A percentile compares a stretch with the other conserved stretches of the same genome.
phyloP scores from a whole-genome alignment of 805 yeast genomes.

The Priceomyces haplophilus region DNA sequence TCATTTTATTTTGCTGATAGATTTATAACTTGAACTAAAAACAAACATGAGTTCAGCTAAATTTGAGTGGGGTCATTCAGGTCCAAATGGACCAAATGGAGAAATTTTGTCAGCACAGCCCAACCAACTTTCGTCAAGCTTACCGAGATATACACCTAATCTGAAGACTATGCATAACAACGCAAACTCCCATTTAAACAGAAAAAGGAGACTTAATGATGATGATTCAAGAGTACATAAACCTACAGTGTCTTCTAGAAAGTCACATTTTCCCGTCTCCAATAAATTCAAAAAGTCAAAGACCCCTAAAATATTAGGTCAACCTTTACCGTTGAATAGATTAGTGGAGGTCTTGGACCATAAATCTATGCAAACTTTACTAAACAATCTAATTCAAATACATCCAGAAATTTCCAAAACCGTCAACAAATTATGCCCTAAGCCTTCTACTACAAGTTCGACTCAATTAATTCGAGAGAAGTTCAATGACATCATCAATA shows the following conservation, averaged over 20 bases:
- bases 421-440: slow-evolving; percentile 52
- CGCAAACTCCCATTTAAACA: slow-evolving; percentile 1
- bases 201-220: slow-evolving; percentile 17
- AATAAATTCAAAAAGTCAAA: slow-evolving; percentile 28
- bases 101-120: not conserved
- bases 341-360: slow-evolving; percentile 67
- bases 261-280: slow-evolving; percentile 1
- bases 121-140: slow-evolving; percentile 2
- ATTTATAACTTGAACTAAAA: not conserved
- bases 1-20: not conserved
- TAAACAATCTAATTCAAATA: slow-evolving; percentile 49
- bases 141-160: slow-evolving; percentile 4
- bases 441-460: slow-evolving; percentile 53
- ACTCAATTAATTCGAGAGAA: slow-evolving; percentile 48
- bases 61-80: slow-evolving; percentile 26
- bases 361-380: slow-evolving; percentile 48
- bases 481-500: slow-evolving; percentile 41
- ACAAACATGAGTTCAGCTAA: slow-evolving; percentile 21
- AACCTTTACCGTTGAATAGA: slow-evolving; percentile 59
- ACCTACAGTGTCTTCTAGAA: slow-evolving; percentile 3
- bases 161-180: slow-evolving; percentile 3
- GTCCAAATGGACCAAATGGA: not conserved
- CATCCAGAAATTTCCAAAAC: slow-evolving; percentile 63
- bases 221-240: slow-evolving; percentile 8
- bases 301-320: slow-evolving; percentile 50